Evolutionary conservation across 257 asterid genomes (phyloP).

Genomic region (Datura wrightii): DNA sequence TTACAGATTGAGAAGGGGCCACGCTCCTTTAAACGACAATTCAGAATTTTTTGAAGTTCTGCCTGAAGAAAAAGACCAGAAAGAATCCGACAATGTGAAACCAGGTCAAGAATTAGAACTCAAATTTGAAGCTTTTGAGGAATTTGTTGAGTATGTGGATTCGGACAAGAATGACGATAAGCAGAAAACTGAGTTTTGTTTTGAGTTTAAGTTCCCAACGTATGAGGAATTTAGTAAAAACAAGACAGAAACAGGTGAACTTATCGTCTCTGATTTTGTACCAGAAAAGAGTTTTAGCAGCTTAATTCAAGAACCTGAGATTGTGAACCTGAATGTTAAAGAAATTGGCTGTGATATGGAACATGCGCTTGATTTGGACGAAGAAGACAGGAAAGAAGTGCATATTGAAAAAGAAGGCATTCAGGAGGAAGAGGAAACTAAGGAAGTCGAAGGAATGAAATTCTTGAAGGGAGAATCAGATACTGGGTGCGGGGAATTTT

Average conservation of each 20-base stretch:
- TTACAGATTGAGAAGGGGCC: conserved; percentile 45
- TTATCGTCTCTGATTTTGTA: conserved; percentile 42
- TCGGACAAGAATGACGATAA: conserved; percentile 41
- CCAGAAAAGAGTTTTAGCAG: conserved; percentile 33
- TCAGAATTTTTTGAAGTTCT: conserved; percentile 26
- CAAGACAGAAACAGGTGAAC: conserved; percentile 36
- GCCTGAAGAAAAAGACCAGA: conserved; percentile 24
- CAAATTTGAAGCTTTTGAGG: conserved; percentile 32
- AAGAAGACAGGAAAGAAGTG: not conserved
- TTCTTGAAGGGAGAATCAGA: conserved; percentile 26
- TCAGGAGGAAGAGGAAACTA: conserved; percentile 32
- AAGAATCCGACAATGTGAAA: conserved; percentile 13
- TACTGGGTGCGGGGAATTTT: not conserved
- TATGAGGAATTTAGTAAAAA: conserved; percentile 64
- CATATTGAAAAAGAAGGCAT: not conserved
- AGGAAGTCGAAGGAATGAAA: conserved; percentile 28
- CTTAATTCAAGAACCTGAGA: conserved; percentile 41
- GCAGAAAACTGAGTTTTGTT: conserved; percentile 46
- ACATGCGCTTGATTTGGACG: conserved; percentile 4
- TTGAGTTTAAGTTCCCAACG: conserved; percentile 66
- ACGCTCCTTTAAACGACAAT: conserved; percentile 27
- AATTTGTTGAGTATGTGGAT: conserved; percentile 28
- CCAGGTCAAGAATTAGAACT: conserved; percentile 37
- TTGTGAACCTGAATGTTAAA: conserved; percentile 23
- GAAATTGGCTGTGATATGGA: not conserved